Evolutionary conservation across 306 rosid genomes (phyloP).

Genomic region (Glycyrrhiza uralensis): DNA sequence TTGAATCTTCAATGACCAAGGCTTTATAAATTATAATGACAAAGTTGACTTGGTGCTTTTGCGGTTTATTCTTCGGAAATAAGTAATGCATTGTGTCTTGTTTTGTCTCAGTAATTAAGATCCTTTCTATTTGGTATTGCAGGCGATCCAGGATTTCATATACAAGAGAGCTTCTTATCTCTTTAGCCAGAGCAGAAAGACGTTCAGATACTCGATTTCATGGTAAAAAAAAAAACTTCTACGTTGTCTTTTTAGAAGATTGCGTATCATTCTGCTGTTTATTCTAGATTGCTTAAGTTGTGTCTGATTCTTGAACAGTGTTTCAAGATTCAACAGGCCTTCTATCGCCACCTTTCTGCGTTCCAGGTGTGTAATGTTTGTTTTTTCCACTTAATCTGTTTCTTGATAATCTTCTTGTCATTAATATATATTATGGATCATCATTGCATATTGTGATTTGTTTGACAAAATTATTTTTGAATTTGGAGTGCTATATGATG

Average conservation of each 20-base stretch:
- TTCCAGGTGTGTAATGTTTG: constrained; percentile 30
- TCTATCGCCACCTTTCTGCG: constrained; percentile 15
- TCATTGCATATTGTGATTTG: background rate
- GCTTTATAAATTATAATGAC: background rate
- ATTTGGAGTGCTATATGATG: constrained; percentile 9
- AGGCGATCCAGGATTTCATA: constrained; percentile 43
- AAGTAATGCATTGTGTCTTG: background rate
- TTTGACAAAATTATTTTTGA: background rate
- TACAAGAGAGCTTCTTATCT: constrained; percentile 43
- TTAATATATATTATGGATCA: background rate
- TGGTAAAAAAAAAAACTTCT: constrained; percentile 13
- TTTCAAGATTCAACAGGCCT: constrained; percentile 12
- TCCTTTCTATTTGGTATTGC: constrained; percentile 8
- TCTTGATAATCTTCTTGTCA: background rate
- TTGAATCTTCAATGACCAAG: background rate
- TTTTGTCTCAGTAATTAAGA: background rate
- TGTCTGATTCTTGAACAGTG: constrained; percentile 29
- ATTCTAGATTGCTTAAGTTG: background rate
- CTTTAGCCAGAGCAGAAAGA: constrained; percentile 27
- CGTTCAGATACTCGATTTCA: constrained; percentile 19
- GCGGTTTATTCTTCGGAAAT: background rate
- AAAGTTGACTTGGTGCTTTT: background rate
- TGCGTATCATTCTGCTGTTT: background rate
- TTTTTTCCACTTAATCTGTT: background rate
- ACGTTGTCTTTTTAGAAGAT: background rate